Evolutionary conservation across 306 rosid genomes (phyloP).

Genomic region (Begonia loranthoides): DNA sequence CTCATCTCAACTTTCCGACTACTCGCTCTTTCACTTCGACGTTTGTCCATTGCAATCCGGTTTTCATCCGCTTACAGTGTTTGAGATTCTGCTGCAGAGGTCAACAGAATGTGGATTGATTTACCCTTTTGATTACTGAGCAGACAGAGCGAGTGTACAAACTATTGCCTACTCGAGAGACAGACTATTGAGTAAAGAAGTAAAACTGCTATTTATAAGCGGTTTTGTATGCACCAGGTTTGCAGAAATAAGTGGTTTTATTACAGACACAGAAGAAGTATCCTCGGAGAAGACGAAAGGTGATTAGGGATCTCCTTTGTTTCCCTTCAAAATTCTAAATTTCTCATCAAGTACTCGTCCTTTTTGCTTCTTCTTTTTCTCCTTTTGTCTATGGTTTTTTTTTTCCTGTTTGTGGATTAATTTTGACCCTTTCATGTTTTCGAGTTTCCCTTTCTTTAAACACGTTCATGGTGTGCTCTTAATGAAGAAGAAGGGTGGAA

Average conservation of each 20-base stretch:
- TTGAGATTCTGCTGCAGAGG: conserved; percentile 1
- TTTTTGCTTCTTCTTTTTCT: no score
- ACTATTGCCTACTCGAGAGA: background rate
- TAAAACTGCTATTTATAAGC: conserved; percentile 2
- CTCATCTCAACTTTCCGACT: rapidly evolving
- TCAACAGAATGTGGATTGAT: conserved; percentile 3
- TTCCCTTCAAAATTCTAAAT: no score
- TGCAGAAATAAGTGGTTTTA: background rate
- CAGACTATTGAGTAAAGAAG: background rate
- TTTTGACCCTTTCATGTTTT: no score
- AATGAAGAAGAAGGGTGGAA: no score
- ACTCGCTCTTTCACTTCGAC: background rate
- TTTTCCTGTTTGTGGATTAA: background rate
- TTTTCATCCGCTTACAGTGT: background rate
- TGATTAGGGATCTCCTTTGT: no score
- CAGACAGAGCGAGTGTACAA: background rate
- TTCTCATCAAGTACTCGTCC: no score
- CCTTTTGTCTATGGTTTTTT: background rate
- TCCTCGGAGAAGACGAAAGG: background rate
- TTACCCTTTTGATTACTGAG: background rate
- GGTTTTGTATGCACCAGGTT: conserved; percentile 11
- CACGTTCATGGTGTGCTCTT: no score
- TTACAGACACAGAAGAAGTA: background rate
- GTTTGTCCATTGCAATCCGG: background rate
- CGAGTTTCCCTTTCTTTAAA: no score